Base-by-base conservation (phyloP, 495 filamentous ascomycete species). In the Hamigera avellanea region DNA sequence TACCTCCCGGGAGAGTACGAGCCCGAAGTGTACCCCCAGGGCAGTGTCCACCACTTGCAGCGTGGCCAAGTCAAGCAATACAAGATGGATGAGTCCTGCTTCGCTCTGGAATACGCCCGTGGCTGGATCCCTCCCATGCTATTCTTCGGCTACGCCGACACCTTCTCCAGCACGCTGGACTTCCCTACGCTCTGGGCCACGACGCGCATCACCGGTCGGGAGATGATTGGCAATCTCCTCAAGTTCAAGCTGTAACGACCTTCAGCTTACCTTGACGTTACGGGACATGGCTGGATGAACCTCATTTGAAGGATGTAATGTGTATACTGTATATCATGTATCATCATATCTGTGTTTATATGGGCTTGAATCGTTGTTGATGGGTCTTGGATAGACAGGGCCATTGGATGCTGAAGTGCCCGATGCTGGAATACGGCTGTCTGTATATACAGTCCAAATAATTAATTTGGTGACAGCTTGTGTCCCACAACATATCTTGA, bases 81-180 rank as follows among this genome's bases (percentile, higher is more conserved):
- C 66, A 76, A 73, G 69, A 84, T 86, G 77, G 73, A 78, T 39
- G 69, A 70, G 30, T 70, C 70, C 30, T 93, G 85, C 71, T 88
- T 85, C 53, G 85, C 85, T 28, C 73, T 93, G 35, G 85, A 91
- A 68, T 85, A 88, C 63, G 85, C 84, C 16, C 75, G 83, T 47
- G 85, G 85, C 48, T 91, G 83, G 82, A 88, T 93, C 57, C 85
- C 85, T 35, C 80, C 79, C 41, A 91, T 93, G 85, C 64, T 93
- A 18, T 76, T 79, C 58, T 91, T 93, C 60, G 85, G 85, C 13
- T 88, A 78, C 52, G 80, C 83, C 44, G 85, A 91, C 65, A 76
- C 71, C 39, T 67, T 89, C 40, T 72, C 67, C 33, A 81, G 75
- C 52, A 87, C 81, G 5, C 65, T 88, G 36, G 83, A 91, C 52